phyloP scores from a whole-genome alignment of 805 yeast genomes.

The Nakazawaea ambrosiae region DNA sequence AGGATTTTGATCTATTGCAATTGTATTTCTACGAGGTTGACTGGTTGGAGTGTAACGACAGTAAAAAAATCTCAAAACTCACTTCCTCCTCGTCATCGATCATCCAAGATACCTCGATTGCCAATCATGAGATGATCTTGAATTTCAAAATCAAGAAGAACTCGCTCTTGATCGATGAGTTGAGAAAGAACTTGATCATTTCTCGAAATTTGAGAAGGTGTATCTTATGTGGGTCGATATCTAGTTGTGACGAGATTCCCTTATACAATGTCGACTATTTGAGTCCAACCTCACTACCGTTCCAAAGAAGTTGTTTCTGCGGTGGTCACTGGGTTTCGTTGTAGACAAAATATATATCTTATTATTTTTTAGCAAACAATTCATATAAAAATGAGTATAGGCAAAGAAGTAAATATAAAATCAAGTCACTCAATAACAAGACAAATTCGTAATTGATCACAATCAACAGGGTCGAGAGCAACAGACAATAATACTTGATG shows the following conservation, averaged over 20 bases:
- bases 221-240: slow-evolving; percentile 46
- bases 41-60: slow-evolving; percentile 48
- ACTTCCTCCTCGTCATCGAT: background rate
- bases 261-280: slow-evolving; percentile 21
- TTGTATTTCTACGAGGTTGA: slow-evolving; percentile 57
- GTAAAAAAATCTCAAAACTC: background rate
- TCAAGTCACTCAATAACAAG: slow-evolving; percentile 4
- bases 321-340: slow-evolving; percentile 68
- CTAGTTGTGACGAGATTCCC: slow-evolving; percentile 27
- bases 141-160: slow-evolving; percentile 4
- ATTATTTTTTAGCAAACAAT: too few species aligned
- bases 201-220: slow-evolving; percentile 33
- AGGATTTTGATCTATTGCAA: slow-evolving; percentile 42
- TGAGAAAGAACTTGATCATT: slow-evolving; percentile 24
- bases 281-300: slow-evolving; percentile 43
- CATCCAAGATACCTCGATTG: slow-evolving; percentile 13
- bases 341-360: slow-evolving; percentile 13
- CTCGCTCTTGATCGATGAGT: slow-evolving; percentile 19
- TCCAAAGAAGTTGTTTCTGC: slow-evolving; percentile 70
- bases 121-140: slow-evolving; percentile 13
- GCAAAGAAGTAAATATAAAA: slow-evolving; percentile 5
- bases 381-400: slow-evolving; percentile 2
- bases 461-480: background rate
- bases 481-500: background rate
- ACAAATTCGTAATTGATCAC: slow-evolving; percentile 2